Percentiles rank a stretch among this genome's conserved stretches.
phyloP scores from a whole-genome alignment of 2,329 filamentous ascomycete species.

The Xylaria multiplex region DNA sequence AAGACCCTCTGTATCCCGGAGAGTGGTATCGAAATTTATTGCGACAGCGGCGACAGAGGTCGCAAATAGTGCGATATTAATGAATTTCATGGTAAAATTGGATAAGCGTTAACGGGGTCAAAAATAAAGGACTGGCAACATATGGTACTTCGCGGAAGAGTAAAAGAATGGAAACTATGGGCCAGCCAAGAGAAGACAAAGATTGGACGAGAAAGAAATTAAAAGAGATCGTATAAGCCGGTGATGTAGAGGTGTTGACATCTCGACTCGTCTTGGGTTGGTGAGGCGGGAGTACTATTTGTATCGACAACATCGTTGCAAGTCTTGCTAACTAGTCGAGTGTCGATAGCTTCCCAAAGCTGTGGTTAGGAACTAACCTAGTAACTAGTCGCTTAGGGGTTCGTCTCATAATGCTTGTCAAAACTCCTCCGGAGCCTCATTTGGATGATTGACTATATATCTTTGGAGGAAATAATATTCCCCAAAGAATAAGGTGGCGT shows the following conservation, averaged over 20 bases:
- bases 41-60: slow-evolving; percentile 37
- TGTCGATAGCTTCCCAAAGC: not conserved
- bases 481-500: slow-evolving; percentile 6
- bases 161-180: slow-evolving; percentile 10
- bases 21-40: slow-evolving; percentile 29
- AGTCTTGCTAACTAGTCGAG: not conserved
- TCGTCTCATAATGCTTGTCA: slow-evolving; percentile 22
- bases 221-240: not conserved
- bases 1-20: slow-evolving; percentile 7
- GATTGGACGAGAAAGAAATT: not conserved
- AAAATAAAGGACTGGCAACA: not conserved
- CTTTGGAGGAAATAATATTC: slow-evolving; percentile 22
- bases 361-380: not conserved
- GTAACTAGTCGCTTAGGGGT: not conserved
- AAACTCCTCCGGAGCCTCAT: not conserved
- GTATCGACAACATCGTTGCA: not conserved
- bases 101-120: not conserved
- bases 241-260: slow-evolving; percentile 7
- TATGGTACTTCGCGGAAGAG: not conserved
- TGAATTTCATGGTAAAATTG: slow-evolving; percentile 40
- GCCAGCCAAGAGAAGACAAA: slow-evolving; percentile 20
- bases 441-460: not conserved
- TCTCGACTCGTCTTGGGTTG: not conserved
- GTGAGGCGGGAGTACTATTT: slow-evolving; percentile 8
- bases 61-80: slow-evolving; percentile 39